These are phyloP conservation scores for Forsythia viridissima DNA, from an alignment of 257 asterid genomes.

Conservation along the genomic window DNA sequence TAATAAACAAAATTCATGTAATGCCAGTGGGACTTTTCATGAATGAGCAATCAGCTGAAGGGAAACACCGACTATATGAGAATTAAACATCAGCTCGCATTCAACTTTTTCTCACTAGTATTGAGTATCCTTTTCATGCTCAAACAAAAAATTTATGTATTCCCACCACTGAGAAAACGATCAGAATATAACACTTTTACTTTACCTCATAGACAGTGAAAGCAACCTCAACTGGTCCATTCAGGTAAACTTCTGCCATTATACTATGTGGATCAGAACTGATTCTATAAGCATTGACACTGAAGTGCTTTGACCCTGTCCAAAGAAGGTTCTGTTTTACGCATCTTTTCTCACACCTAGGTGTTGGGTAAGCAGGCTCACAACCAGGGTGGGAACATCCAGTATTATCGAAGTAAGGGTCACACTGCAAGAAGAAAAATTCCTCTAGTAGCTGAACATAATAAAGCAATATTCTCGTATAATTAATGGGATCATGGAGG, in stretches of 20 bases:
- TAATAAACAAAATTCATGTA: neutral
- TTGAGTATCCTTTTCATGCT: neutral
- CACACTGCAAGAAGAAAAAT: conserved; percentile 62
- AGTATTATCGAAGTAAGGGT: conserved; percentile 82
- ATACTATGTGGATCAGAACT: conserved; percentile 70
- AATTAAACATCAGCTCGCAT: neutral
- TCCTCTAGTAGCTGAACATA: conserved; percentile 10
- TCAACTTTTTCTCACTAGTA: neutral
- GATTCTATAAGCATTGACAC: conserved; percentile 57
- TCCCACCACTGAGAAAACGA: conserved; percentile 14
- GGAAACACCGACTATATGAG: neutral
- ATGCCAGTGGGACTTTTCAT: neutral
- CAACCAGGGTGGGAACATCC: conserved; percentile 99
- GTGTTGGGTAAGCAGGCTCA: conserved; percentile 89
- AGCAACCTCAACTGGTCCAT: conserved; percentile 94
- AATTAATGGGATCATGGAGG: neutral
- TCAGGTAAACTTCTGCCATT: conserved; percentile 78
- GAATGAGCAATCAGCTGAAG: neutral
- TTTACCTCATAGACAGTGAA: conserved; percentile 96
- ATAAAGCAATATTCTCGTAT: neutral
- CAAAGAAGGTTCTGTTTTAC: conserved; percentile 67
- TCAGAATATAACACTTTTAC: neutral
- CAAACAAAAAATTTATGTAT: neutral
- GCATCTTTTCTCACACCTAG: conserved; percentile 68
- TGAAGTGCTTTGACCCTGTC: conserved; percentile 71